Evolutionary conservation across 495 filamentous ascomycete genomes (phyloP), one percentile per base, ranked within the genome.

Genomic region (Cercophora samala): DNA sequence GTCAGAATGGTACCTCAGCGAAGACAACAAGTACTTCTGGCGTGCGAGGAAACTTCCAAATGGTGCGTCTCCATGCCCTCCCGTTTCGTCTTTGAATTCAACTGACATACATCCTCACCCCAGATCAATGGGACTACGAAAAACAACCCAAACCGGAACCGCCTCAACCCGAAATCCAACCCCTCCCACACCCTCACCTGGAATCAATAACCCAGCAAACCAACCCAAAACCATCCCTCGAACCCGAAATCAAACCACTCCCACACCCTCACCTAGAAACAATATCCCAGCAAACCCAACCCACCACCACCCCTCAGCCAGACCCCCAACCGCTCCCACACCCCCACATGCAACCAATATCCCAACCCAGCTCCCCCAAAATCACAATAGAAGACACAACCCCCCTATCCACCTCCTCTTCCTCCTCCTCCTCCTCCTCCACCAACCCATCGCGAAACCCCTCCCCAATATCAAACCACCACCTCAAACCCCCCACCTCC

Each of bases 1-100:
- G 69, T 70, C 69, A n/a, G 69, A 67, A 17, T 70, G 69, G 69
- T 64, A 67, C 24, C n/a, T 63, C 32, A 68, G 65, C 25, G 63
- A 62, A 1, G 63, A 67, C 52, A 21, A 46, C 17, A 63, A 58
- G 51, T 70, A 66, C 65, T 64, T 60, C 21, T 70, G 69, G 69
- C 62, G 69, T 17, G 69, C 65, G 1, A 68, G 69, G 37, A 37
- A 63, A 56, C 4, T 46, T 17, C 58, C 42, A 1, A 58, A 70
- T 22, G 60, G 69, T 70, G 64, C 5, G 68, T 65, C 32, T 8
- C 4, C 42, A 46, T 51, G 21, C 8, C 24, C 23, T 5, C 25
- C 51, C 46, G 0, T 23, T 15, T 46, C 37, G 5, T 2, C 5
- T 46, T 13, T 9, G 0, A 46, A 46, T 17, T 9, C 37, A n/a